These are phyloP conservation scores for Radiomyces spectabilis DNA, from an alignment of 192 early-diverging fungal species.

Conservation along the genomic window DNA sequence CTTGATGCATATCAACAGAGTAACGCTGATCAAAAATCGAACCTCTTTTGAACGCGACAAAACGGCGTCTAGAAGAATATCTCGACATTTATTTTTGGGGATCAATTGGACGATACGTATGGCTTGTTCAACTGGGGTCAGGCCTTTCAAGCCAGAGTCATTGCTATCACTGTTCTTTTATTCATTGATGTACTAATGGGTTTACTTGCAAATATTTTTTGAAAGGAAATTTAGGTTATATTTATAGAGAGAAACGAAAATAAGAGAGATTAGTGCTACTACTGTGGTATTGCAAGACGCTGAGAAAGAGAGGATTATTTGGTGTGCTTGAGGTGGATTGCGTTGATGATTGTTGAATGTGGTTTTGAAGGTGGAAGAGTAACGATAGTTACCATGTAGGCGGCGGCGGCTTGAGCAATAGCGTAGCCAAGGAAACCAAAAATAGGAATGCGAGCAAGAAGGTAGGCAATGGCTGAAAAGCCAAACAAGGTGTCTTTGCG, in stretches of 20 bases:
- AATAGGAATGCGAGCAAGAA: constrained; percentile 41
- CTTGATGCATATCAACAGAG: background rate
- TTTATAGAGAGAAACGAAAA: background rate
- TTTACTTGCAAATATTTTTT: background rate
- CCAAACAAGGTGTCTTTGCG: constrained; percentile 50
- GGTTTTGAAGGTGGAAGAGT: constrained; percentile 11
- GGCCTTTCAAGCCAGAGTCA: constrained; percentile 20
- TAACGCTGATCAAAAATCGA: background rate
- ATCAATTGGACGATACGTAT: constrained; percentile 19
- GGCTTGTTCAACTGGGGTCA: constrained; percentile 23
- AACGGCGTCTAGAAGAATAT: background rate
- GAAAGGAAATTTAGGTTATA: background rate
- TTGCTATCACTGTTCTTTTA: constrained; percentile 14
- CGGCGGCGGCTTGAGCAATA: constrained; percentile 41
- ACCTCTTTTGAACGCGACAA: background rate
- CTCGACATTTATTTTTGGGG: constrained; percentile 14
- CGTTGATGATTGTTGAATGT: background rate
- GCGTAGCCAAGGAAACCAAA: constrained; percentile 47
- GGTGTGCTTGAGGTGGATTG: background rate
- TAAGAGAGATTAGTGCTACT: background rate
- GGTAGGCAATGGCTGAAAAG: constrained; percentile 47
- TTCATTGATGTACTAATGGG: too few relatives aligned
- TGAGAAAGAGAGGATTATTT: too few relatives aligned
- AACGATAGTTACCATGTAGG: constrained; percentile 22
- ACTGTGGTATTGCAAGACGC: background rate